Evolutionary conservation across 2,329 filamentous ascomycete genomes (phyloP).

Genomic region (Stachybotrys elegans): DNA sequence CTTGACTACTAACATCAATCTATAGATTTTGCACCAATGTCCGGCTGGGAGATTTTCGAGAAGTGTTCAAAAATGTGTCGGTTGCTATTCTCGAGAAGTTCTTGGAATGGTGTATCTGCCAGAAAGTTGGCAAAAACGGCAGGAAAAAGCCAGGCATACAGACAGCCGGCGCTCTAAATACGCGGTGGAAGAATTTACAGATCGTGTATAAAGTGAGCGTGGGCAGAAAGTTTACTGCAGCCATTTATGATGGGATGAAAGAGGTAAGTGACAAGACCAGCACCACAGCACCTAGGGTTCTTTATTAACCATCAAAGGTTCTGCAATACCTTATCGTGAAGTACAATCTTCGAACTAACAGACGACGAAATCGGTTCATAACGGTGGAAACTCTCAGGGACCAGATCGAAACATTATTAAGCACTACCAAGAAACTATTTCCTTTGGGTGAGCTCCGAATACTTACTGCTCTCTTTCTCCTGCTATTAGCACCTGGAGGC

Average conservation of each 20-base stretch:
- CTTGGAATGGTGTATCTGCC: constrained; percentile 12
- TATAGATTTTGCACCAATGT: not conserved
- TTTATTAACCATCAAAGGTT: constrained; percentile 10
- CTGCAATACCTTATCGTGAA: constrained; percentile 16
- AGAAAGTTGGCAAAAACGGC: constrained; percentile 10
- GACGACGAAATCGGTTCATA: constrained; percentile 16
- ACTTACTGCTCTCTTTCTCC: constrained; percentile 14
- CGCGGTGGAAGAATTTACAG: constrained; percentile 21
- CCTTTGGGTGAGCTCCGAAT: constrained; percentile 17
- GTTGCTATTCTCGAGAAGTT: constrained; percentile 5
- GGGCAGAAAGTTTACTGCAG: constrained; percentile 10
- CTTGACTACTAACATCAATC: not conserved
- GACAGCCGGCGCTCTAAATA: constrained; percentile 17
- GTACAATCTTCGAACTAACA: constrained; percentile 12
- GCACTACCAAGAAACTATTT: constrained; percentile 18
- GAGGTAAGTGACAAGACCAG: constrained; percentile 8
- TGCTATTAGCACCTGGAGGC: constrained; percentile 12
- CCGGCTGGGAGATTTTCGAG: not conserved
- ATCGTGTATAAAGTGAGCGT: constrained; percentile 17
- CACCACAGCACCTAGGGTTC: no score
- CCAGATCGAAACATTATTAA: constrained; percentile 18
- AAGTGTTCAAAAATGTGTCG: not conserved
- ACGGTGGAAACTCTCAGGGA: constrained; percentile 16
- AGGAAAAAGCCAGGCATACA: constrained; percentile 9
- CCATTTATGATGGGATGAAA: constrained; percentile 12